A percentile compares a stretch with the other conserved stretches of the same genome.
These are phyloP conservation scores for Kregervanrija fluxuum DNA, from an alignment of 805 yeast genomes.

Conservation along the genomic window DNA sequence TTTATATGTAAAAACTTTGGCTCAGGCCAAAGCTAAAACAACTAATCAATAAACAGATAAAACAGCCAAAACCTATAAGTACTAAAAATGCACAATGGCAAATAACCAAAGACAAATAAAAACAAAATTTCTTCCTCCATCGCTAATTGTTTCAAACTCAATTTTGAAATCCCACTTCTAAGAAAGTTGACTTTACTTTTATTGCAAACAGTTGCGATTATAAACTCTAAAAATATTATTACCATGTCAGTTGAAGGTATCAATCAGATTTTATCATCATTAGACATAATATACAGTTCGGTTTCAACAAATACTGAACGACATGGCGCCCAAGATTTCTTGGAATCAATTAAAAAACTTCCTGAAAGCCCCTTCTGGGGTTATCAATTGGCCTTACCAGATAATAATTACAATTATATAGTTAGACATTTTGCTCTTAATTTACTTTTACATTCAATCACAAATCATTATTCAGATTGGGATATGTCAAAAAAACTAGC, in stretches of 20 bases:
- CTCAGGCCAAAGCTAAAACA: no score
- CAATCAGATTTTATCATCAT: slow-evolving; percentile 67
- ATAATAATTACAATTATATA: slow-evolving; percentile 53
- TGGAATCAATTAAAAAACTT: slow-evolving; percentile 68
- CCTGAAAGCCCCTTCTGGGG: slow-evolving; percentile 92
- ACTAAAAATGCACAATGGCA: no score
- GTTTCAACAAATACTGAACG: slow-evolving; percentile 51
- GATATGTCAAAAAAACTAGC: slow-evolving; percentile 52
- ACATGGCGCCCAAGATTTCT: slow-evolving; percentile 50
- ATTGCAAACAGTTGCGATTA: not conserved
- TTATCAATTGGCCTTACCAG: slow-evolving; percentile 67
- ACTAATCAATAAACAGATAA: no score
- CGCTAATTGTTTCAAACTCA: no score
- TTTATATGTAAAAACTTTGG: no score
- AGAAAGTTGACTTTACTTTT: no score
- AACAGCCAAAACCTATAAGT: no score
- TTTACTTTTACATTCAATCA: slow-evolving; percentile 66
- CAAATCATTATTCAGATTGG: slow-evolving; percentile 47
- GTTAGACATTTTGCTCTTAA: slow-evolving; percentile 90
- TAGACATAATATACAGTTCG: slow-evolving; percentile 67
- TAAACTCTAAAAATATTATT: not conserved
- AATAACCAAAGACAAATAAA: no score
- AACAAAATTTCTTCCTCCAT: no score
- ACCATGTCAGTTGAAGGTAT: slow-evolving; percentile 39
- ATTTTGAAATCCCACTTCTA: no score